These are phyloP conservation scores for Kwoniella shivajii DNA, from an alignment of 1,284 basidiomycete species.

Conservation along the genomic window DNA sequence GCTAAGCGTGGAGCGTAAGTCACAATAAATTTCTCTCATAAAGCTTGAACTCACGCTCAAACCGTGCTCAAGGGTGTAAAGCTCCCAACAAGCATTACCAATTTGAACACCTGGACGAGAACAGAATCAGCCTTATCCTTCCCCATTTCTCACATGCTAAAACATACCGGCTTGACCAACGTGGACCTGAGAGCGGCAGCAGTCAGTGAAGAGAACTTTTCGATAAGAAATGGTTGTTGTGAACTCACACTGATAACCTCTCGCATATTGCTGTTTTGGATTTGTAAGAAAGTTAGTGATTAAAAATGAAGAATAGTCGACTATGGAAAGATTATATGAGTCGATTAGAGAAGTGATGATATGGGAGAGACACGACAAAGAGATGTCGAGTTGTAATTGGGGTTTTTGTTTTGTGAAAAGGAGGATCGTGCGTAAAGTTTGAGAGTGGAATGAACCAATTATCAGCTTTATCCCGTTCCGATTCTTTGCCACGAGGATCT, in stretches of 20 bases:
- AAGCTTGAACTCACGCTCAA: slow-evolving; percentile 69
- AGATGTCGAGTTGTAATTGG: not conserved
- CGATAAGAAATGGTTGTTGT: not conserved
- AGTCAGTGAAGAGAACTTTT: not conserved
- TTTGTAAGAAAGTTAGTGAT: slow-evolving; percentile 5
- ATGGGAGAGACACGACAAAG: not conserved
- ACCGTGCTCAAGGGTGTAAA: slow-evolving; percentile 98
- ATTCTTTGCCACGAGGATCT: not conserved
- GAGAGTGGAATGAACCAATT: not conserved
- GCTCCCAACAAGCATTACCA: slow-evolving; percentile 96
- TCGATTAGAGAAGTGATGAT: not conserved
- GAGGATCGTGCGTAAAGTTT: not conserved
- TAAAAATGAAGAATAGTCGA: slow-evolving; percentile 6
- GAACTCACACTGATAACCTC: slow-evolving; percentile 53
- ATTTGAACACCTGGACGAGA: slow-evolving; percentile 63
- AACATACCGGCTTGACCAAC: slow-evolving; percentile 55
- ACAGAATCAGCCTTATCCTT: not conserved
- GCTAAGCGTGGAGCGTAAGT: slow-evolving; percentile 58
- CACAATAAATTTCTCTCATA: not conserved
- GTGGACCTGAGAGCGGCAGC: slow-evolving; percentile 41
- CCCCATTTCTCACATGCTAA: not conserved
- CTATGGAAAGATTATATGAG: not conserved
- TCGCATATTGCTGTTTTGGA: slow-evolving; percentile 36
- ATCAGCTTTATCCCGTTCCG: slow-evolving; percentile 1
- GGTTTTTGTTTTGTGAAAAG: not conserved